Conservation (phyloP, 176 grass and related monocot genomes). For the Melocanna baccifera region DNA sequence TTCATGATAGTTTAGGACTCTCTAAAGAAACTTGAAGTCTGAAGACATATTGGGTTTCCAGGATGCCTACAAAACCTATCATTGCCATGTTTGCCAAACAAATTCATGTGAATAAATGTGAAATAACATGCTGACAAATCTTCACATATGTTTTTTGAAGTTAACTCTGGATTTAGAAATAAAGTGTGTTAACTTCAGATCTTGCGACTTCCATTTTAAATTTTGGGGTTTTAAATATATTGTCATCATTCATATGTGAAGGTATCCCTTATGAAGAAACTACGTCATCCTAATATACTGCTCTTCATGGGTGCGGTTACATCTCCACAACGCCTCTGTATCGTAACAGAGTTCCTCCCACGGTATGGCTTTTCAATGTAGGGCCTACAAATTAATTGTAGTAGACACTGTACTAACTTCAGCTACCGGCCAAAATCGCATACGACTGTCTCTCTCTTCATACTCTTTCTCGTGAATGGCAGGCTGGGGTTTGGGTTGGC, state of each 20-base stretch:
- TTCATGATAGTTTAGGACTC: no score
- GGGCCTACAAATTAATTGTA: no score
- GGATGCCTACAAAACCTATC: neutral
- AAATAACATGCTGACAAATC: neutral
- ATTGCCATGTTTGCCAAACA: conserved; percentile 9
- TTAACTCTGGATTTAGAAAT: conserved; percentile 13
- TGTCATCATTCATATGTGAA: conserved; percentile 36
- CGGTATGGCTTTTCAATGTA: no score
- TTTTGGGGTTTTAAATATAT: neutral
- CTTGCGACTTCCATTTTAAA: conserved; percentile 12
- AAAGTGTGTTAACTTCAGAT: neutral
- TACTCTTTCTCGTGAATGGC: no score
- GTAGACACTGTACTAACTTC: no score
- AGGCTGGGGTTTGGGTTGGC: no score
- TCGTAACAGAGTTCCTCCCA: no score
- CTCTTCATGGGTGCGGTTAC: no score
- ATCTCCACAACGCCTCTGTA: no score
- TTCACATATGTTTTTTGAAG: conserved; percentile 6
- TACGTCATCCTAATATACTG: conserved; percentile 96
- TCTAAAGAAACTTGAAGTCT: no score
- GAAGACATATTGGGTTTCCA: neutral
- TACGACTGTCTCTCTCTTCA: no score
- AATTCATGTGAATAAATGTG: conserved; percentile 22
- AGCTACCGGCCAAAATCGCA: no score
- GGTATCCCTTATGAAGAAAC: conserved; percentile 98